These are phyloP conservation scores for Ramaria rubella DNA, from an alignment of 768 basidiomycete species.

Conservation along the genomic window DNA sequence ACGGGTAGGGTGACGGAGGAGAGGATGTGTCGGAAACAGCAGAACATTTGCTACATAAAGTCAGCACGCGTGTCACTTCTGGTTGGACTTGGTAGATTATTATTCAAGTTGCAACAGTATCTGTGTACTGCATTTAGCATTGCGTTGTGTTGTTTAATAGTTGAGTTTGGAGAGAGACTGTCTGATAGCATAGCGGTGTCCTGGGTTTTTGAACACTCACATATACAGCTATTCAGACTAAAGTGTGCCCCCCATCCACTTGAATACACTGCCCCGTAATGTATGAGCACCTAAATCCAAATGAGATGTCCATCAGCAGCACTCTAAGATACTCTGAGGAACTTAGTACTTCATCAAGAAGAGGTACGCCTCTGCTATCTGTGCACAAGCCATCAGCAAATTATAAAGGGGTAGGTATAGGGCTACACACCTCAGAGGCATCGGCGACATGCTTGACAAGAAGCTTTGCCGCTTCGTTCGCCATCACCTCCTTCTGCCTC, in stretches of 20 bases:
- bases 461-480: neutral
- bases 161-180: too few relatives aligned
- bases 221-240: too few relatives aligned
- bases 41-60: too few relatives aligned
- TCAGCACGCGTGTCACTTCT: too few relatives aligned
- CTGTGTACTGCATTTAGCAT: too few relatives aligned
- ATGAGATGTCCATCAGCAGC: neutral
- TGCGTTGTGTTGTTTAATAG: too few relatives aligned
- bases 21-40: too few relatives aligned
- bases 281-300: conserved; percentile 2
- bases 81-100: too few relatives aligned
- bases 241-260: conserved; percentile 6
- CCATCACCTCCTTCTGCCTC: conserved; percentile 1
- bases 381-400: neutral
- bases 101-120: too few relatives aligned
- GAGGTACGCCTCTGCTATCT: conserved; percentile 17
- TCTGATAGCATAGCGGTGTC: too few relatives aligned
- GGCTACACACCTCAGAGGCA: conserved; percentile 9
- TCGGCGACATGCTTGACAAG: conserved; percentile 12
- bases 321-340: neutral
- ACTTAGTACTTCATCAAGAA: conserved; percentile 18
- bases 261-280: neutral
- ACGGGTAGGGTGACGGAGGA: too few relatives aligned
- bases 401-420: neutral
- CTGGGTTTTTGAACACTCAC: too few relatives aligned